Percentiles rank a stretch among this genome's conserved stretches.
Conservation (phyloP, 2,329 filamentous ascomycete species). For the Juglanconis oblonga region DNA sequence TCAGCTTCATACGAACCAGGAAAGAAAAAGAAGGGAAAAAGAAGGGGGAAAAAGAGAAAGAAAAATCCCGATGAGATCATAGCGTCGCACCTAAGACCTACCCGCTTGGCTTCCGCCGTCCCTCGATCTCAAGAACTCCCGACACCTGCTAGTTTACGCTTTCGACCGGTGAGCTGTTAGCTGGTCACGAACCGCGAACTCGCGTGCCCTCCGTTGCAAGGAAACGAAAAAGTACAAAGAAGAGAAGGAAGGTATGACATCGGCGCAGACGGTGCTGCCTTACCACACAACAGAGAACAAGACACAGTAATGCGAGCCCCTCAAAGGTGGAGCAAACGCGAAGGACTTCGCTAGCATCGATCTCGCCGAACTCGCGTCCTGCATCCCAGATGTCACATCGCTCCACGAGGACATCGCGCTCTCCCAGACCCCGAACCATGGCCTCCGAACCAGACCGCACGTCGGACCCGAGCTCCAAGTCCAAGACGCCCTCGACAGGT, state of each 20-base stretch:
- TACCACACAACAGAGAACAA: conserved; percentile 39
- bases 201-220: neutral
- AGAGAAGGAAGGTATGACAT: conserved; percentile 32
- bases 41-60: too few species aligned
- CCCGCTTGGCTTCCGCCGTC: neutral
- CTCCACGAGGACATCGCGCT: conserved; percentile 49
- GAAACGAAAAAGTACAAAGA: neutral
- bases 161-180: neutral
- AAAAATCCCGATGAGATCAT: too few species aligned
- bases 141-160: neutral
- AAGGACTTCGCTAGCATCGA: conserved; percentile 62
- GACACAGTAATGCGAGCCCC: conserved; percentile 26
- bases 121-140: neutral
- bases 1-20: too few species aligned
- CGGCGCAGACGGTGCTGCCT: conserved; percentile 38
- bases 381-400: conserved; percentile 55
- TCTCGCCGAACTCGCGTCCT: conserved; percentile 57
- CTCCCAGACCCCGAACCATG: conserved; percentile 45
- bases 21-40: too few species aligned
- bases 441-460: conserved; percentile 51
- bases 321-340: conserved; percentile 31
- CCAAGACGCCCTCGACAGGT: conserved; percentile 55
- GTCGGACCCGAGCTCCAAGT: conserved; percentile 59
- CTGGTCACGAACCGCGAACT: neutral
- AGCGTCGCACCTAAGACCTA: neutral